phyloP scores from a whole-genome alignment of 805 yeast species.

The Sugiyamaella mastotermitis region DNA sequence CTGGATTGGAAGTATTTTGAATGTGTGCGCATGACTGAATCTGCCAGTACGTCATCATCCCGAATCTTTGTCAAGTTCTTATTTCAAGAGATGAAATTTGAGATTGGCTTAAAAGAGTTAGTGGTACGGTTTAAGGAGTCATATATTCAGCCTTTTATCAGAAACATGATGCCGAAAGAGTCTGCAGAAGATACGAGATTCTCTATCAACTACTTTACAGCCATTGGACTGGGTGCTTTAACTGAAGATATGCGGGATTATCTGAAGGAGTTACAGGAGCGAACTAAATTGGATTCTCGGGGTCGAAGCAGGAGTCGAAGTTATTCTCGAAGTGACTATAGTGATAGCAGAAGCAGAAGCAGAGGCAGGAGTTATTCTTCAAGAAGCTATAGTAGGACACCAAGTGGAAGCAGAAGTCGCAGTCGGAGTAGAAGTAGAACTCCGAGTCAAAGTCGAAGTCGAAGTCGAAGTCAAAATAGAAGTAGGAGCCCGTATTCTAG shows the following conservation, averaged over 20 bases:
- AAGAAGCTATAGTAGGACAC: constrained; percentile 3
- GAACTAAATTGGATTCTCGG: neutral
- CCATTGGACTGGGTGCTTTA: constrained; percentile 78
- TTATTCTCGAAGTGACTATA: neutral
- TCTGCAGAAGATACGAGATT: constrained; percentile 42
- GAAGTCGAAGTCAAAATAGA: constrained; percentile 12
- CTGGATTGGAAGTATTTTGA: constrained; percentile 59
- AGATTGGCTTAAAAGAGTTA: constrained; percentile 55
- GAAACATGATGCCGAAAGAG: constrained; percentile 60
- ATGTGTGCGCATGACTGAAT: constrained; percentile 56
- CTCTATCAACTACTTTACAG: constrained; percentile 86
- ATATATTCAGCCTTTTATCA: constrained; percentile 41
- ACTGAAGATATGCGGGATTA: constrained; percentile 75
- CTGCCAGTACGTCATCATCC: constrained; percentile 66
- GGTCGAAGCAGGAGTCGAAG: constrained; percentile 3
- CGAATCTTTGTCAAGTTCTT: constrained; percentile 77
- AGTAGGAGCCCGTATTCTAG: constrained; percentile 7
- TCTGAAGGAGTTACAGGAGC: constrained; percentile 31
- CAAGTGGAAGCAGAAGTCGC: constrained; percentile 7
- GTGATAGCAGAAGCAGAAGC: neutral
- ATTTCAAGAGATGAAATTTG: constrained; percentile 73
- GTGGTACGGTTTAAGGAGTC: constrained; percentile 47
- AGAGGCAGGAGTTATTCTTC: neutral
- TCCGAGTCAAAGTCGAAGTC: constrained; percentile 15
- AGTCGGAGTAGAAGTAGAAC: neutral